Conservation (phyloP, 176 grass and related monocot genomes). For the Eragrostis nindensis region DNA sequence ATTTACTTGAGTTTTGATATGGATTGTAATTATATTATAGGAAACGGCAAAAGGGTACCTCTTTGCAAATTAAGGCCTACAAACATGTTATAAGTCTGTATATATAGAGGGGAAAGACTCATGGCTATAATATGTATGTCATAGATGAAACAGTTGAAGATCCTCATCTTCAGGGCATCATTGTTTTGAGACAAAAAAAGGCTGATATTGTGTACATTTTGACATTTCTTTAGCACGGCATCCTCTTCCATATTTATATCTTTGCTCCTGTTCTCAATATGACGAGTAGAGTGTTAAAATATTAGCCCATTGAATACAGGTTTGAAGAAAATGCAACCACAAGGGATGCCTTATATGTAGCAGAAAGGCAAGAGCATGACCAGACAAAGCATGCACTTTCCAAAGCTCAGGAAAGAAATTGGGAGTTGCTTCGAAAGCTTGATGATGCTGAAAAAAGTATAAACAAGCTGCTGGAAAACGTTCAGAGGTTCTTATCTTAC, state of each 20-base stretch:
- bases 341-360: conserved; percentile 58
- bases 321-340: conserved; percentile 68
- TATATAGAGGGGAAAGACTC: conserved; percentile 13
- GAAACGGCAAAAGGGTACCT: not conserved
- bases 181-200: not conserved
- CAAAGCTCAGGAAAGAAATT: conserved; percentile 56
- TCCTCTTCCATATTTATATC: conserved; percentile 4
- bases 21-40: not conserved
- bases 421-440: conserved; percentile 59
- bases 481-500: conserved; percentile 52
- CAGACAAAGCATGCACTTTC: conserved; percentile 62
- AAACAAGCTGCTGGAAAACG: conserved; percentile 62
- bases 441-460: conserved; percentile 61
- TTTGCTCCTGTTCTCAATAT: conserved; percentile 21
- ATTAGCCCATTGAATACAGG: conserved; percentile 50
- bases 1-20: not conserved
- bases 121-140: conserved; percentile 22
- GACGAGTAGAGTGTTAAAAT: conserved; percentile 8
- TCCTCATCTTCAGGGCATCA: not conserved
- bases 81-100: conserved; percentile 8
- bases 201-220: not conserved
- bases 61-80: conserved; percentile 24
- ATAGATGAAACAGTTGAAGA: conserved; percentile 22
- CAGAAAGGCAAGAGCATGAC: conserved; percentile 70
- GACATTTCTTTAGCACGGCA: not conserved